phyloP scores from a whole-genome alignment of 306 rosid species.

The Spatholobus suberectus region DNA sequence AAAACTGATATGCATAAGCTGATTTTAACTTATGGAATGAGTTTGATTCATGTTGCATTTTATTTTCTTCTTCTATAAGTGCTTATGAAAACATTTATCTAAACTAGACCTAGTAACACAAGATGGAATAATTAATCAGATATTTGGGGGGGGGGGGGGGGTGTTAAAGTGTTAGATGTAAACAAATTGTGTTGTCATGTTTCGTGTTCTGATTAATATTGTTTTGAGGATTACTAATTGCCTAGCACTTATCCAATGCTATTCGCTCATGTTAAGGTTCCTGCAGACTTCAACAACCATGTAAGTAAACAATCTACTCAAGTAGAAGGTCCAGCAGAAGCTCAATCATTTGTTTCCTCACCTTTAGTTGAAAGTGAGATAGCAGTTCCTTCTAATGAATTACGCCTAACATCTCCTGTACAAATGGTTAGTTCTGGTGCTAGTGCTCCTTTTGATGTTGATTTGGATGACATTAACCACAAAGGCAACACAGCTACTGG shows the following conservation, averaged over 20 bases:
- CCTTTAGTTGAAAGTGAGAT: slow-evolving; percentile 66
- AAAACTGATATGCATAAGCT: too few relatives aligned
- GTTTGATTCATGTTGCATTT: too few relatives aligned
- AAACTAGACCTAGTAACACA: too few relatives aligned
- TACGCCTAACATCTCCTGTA: slow-evolving; percentile 62
- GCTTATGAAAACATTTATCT: too few relatives aligned
- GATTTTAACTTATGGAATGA: too few relatives aligned
- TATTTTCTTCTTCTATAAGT: too few relatives aligned
- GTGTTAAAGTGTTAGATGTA: background rate
- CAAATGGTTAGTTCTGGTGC: slow-evolving; percentile 59
- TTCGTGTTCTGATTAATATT: slow-evolving; percentile 29
- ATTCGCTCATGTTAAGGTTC: slow-evolving; percentile 72
- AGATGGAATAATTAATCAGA: slow-evolving; percentile 13
- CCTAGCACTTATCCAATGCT: slow-evolving; percentile 54
- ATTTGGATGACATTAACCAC: slow-evolving; percentile 66
- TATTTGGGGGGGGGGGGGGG: background rate
- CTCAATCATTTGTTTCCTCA: slow-evolving; percentile 60
- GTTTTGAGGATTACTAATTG: slow-evolving; percentile 19
- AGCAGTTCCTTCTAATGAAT: slow-evolving; percentile 65
- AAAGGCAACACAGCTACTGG: slow-evolving; percentile 56
- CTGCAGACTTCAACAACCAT: slow-evolving; percentile 63
- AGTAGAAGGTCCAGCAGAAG: slow-evolving; percentile 59
- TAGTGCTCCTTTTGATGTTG: slow-evolving; percentile 60
- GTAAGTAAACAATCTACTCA: slow-evolving; percentile 61
- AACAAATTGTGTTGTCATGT: slow-evolving; percentile 29